Evolutionary conservation across 73 alveolate species (phyloP), one percentile per base, ranked within the genome.

Genomic region (Paramecium tetraurelia): DNA sequence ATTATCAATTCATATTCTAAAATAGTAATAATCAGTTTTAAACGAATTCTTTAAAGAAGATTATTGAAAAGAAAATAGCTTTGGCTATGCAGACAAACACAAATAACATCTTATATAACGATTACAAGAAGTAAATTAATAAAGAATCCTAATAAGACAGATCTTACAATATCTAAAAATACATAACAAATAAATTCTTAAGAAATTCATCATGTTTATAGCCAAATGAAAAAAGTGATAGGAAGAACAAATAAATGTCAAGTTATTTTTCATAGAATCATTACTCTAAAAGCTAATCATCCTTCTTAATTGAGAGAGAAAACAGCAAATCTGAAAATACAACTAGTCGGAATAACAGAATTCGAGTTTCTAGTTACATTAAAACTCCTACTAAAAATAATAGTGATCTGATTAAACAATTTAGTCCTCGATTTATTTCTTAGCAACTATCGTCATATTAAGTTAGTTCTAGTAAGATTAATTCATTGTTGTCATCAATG

Each of bases 321-420:
- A 80, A 80, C 46, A 80, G 90, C 50, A 80, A 80, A 80, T 80
- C 90, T 3, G 90, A 80, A 27, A 80, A 80, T 80, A 80, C 90
- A 0, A 80, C 90, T 5, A 80, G 90, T 80, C 21, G 90, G 0
- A 80, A 80, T 46, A 80, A 80, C 57, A 40, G 90, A 35, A 48
- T 80, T 31, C 7, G 90, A 80, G 90, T 80, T 10, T 80, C 90
- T 9, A 80, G 90, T 48, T 80, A 80, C 7, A 80, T 80, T 1
- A 80, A 80, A 43, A 80, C 90, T 38, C 90, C 90, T 11, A 80
- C 90, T 22, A 80, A 80, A 46, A 80, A 80, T 80, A 80, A n/a
- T 46, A 80, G 57, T 80, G 90, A 80, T 21, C 29, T 80, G 43
- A 46, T 80, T 18, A 80, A 80, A n/a, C n/a, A 80, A 46, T 80